Evolutionary conservation across 768 basidiomycete species (phyloP), one percentile per base, ranked within the genome.

Genomic region (Pleurotus ostreatus): DNA sequence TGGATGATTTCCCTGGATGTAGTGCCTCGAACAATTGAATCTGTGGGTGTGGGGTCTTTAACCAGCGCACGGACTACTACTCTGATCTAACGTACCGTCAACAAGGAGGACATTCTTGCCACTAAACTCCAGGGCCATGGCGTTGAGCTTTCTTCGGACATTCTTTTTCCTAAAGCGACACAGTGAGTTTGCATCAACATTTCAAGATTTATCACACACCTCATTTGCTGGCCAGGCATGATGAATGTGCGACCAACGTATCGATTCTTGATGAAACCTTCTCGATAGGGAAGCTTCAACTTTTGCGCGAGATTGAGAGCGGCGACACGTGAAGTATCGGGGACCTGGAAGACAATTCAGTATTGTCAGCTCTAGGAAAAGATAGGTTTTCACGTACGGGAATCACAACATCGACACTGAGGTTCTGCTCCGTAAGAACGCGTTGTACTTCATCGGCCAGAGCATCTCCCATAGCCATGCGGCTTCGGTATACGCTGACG

Each of bases 381-480:
- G 47, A 12, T 40, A 39, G 40, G 37, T 45, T 26, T 26, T 34
- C 46, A 34, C 80, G 63, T 60, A 89, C 92, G 15, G 97, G 97
- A 66, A 99, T 98, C 60, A 99, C 95, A 15, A 99, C 97, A 69
- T 99, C 97, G 51, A 96, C 85, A 16, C 78, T 76, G 44, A 95
- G 72, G 40, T 86, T 79, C 44, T 81, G 80, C 59, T 84, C 81
- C 46, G 75, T 68, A 46, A 99, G 75, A 41, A 94, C 83, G 20
- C 81, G 79, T 66, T 81, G 73, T 22, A 97, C 94, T 70, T 95
- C 90, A 43, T 84, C 88, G 1, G 95, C 96, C 47, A 99, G 82
- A 4, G 88, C 84, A 67, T 98, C 95, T 55, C 97, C 97, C 97
- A 99, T 99, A 1, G 97, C 94, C 97, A 98, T 98, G 39, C 97